These are phyloP conservation scores for Cutaneotrichosporon arboriforme DNA, from an alignment of 1,284 basidiomycete species.

Conservation along the genomic window DNA sequence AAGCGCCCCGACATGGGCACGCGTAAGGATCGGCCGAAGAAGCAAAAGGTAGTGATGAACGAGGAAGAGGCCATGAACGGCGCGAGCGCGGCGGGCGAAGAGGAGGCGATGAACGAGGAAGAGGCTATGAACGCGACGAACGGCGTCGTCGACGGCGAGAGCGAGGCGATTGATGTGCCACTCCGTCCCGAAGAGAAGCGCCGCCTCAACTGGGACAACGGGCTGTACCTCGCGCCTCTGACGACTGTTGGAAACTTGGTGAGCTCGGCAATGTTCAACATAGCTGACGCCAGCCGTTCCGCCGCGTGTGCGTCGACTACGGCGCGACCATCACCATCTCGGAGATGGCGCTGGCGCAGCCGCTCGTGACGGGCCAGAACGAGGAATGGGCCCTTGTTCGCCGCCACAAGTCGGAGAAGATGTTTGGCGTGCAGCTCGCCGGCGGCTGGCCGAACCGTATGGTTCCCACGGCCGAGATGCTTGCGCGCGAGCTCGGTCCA, in stretches of 20 bases:
- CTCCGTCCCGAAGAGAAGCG: constrained; percentile 76
- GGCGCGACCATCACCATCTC: constrained; percentile 94
- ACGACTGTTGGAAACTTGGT: constrained; percentile 94
- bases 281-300: constrained; percentile 65
- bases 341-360: constrained; percentile 79
- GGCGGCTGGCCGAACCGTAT: constrained; percentile 49
- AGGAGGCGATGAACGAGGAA: constrained; percentile 32
- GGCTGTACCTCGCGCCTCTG: constrained; percentile 87
- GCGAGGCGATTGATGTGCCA: constrained; percentile 48
- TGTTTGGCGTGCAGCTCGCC: constrained; percentile 80
- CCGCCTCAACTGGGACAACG: constrained; percentile 75
- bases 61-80: constrained; percentile 34
- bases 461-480: constrained; percentile 74
- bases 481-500: constrained; percentile 60
- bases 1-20: constrained; percentile 9
- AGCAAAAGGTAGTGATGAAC: constrained; percentile 13
- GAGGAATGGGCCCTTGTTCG: constrained; percentile 88
- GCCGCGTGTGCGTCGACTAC: constrained; percentile 75
- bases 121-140: constrained; percentile 22
- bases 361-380: constrained; percentile 72
- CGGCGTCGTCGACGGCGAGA: constrained; percentile 33
- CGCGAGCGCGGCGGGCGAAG: constrained; percentile 31
- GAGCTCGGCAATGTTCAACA: constrained; percentile 29
- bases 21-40: constrained; percentile 9
- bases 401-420: constrained; percentile 76